phyloP scores from a whole-genome alignment of 169 alveolate species.

The Eimeria maxima region DNA sequence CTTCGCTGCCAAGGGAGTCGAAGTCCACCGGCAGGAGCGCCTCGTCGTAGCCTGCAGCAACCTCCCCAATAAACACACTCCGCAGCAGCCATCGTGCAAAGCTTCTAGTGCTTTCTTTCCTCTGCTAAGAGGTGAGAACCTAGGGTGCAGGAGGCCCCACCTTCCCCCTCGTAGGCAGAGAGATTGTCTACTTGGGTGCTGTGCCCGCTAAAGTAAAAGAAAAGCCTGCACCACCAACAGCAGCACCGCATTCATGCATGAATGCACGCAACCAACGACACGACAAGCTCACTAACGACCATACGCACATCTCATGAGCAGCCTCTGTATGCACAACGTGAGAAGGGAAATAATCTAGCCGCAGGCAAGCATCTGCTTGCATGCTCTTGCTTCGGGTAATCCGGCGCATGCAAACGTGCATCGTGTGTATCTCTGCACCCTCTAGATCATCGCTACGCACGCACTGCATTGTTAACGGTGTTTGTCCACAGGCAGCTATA shows the following conservation, averaged over 20 bases:
- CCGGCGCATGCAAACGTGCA: too few relatives aligned
- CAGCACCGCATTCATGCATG: background rate
- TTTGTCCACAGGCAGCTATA: too few relatives aligned
- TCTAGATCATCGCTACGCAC: too few relatives aligned
- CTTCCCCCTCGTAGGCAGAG: conserved; percentile 96
- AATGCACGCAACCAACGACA: background rate
- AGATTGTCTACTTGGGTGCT: conserved; percentile 94
- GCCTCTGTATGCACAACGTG: background rate
- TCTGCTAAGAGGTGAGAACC: background rate
- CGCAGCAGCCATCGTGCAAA: background rate
- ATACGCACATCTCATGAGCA: background rate
- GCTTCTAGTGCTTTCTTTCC: background rate
- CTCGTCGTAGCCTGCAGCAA: conserved; percentile 91
- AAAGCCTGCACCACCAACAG: conserved; percentile 83
- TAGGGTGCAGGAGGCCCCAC: background rate
- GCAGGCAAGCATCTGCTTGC: too few relatives aligned
- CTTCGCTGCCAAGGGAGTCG: conserved; percentile 84
- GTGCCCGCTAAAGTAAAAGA: conserved; percentile 95
- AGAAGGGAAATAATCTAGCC: background rate
- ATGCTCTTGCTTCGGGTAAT: too few relatives aligned
- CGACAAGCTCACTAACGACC: too few relatives aligned
- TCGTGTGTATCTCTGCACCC: too few relatives aligned
- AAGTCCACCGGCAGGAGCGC: conserved; percentile 94
- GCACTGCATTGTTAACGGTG: too few relatives aligned
- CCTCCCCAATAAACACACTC: background rate